phyloP scores from a whole-genome alignment of 305 asterid species.

The Rubia tinctorum region DNA sequence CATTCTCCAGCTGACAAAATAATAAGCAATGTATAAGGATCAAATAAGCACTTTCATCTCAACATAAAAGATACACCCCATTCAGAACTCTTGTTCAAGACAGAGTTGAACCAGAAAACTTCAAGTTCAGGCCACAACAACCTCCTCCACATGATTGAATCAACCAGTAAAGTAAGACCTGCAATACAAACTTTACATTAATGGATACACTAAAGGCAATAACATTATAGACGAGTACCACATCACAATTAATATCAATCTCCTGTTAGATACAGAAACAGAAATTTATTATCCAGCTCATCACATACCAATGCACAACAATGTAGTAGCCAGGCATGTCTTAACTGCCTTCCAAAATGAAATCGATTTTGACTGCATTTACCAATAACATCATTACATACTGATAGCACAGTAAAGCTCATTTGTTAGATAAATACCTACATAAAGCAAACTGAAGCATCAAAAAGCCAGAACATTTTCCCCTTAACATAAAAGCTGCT shows the following conservation, averaged over 20 bases:
- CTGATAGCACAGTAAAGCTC: slow-evolving; percentile 13
- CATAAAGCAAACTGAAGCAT: background rate
- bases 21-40: background rate
- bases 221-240: background rate
- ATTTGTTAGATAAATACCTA: background rate
- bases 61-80: slow-evolving; percentile 96
- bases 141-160: slow-evolving; percentile 84
- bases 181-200: slow-evolving; percentile 25
- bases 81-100: slow-evolving; percentile 92
- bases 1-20: background rate
- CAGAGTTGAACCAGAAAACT: slow-evolving; percentile 98
- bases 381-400: slow-evolving; percentile 21
- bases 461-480: background rate
- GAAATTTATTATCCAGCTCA: background rate
- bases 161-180: slow-evolving; percentile 78
- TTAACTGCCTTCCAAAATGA: slow-evolving; percentile 69
- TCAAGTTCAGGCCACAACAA: slow-evolving; percentile 89
- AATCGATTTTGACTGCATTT: slow-evolving; percentile 77
- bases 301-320: slow-evolving; percentile 73
- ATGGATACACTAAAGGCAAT: background rate
- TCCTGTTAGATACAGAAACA: background rate
- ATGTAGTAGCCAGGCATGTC: slow-evolving; percentile 51
- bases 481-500: background rate
- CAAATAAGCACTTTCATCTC: background rate
- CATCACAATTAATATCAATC: background rate